These are phyloP conservation scores for Hanseniaspora singularis DNA, from an alignment of 805 yeast genomes.

Conservation along the genomic window DNA sequence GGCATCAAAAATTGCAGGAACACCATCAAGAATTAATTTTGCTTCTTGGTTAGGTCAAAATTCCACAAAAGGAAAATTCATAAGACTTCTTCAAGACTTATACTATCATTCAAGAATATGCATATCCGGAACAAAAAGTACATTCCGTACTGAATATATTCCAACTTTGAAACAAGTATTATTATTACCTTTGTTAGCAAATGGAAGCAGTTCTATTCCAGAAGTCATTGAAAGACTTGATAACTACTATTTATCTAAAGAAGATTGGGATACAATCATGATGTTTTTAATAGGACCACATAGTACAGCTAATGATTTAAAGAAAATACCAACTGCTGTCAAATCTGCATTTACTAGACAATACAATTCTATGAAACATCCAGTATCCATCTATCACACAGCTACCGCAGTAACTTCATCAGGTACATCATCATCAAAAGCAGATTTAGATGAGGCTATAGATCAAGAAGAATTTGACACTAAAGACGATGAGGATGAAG, in stretches of 20 bases:
- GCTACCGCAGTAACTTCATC: constrained; percentile 35
- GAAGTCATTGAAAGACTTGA: constrained; percentile 67
- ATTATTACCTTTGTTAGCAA: constrained; percentile 42
- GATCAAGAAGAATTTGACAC: constrained; percentile 27
- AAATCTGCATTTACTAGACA: constrained; percentile 79
- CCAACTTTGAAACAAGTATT: constrained; percentile 51
- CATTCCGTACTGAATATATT: constrained; percentile 64
- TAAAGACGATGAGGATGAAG: constrained; percentile 25
- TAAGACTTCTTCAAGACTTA: constrained; percentile 68
- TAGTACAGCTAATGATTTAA: constrained; percentile 35
- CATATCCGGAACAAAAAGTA: constrained; percentile 63
- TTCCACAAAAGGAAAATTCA: constrained; percentile 68
- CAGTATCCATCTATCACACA: constrained; percentile 68
- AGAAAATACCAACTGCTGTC: constrained; percentile 60
- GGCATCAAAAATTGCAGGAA: constrained; percentile 61
- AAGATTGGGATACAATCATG: constrained; percentile 82
- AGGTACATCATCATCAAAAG: constrained; percentile 20
- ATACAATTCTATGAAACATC: constrained; percentile 68
- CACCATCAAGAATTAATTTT: constrained; percentile 59
- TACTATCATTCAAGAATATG: constrained; percentile 77
- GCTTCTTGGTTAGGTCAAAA: constrained; percentile 84
- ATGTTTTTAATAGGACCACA: constrained; percentile 69
- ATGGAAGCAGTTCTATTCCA: constrained; percentile 52
- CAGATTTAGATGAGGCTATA: constrained; percentile 30
- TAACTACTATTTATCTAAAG: constrained; percentile 70